Conservation (phyloP, 192 early-diverging fungal species). For the Lunasporangiospora selenospora region DNA sequence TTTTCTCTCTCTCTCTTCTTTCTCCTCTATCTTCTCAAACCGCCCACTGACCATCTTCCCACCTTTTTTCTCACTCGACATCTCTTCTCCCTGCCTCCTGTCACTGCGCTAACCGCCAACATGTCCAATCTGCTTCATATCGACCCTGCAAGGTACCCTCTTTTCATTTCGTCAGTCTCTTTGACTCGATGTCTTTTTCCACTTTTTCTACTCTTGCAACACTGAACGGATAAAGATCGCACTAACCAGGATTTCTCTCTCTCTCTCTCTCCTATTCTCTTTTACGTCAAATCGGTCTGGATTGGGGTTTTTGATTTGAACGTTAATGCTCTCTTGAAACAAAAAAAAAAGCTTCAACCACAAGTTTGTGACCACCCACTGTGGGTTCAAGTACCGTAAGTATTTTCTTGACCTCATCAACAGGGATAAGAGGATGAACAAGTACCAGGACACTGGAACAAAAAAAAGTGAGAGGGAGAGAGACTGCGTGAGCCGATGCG, state of each 20-base stretch:
- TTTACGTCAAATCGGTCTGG: too few relatives aligned
- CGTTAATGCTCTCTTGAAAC: conserved; percentile 1
- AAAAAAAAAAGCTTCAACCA: conserved; percentile 15
- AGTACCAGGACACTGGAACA: too few relatives aligned
- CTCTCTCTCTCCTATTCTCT: neutral
- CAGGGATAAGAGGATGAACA: too few relatives aligned
- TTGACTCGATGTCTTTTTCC: too few relatives aligned
- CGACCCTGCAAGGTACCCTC: conserved; percentile 11
- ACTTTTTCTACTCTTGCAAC: neutral
- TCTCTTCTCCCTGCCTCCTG: neutral
- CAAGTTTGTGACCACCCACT: conserved; percentile 25
- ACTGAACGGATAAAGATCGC: neutral
- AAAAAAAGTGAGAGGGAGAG: too few relatives aligned
- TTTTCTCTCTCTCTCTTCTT: neutral
- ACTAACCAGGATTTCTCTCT: neutral
- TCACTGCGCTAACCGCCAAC: neutral
- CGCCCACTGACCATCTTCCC: neutral
- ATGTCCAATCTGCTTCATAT: conserved; percentile 6
- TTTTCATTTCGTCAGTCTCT: neutral
- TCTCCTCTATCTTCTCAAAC: neutral
- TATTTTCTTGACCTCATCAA: neutral
- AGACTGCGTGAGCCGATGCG: too few relatives aligned
- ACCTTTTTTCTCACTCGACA: neutral
- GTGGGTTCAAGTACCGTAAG: conserved; percentile 20
- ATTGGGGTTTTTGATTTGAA: too few relatives aligned